These are phyloP conservation scores for Coniferiporia sulphurascens DNA, from an alignment of 1,284 basidiomycete genomes.

Conservation along the genomic window DNA sequence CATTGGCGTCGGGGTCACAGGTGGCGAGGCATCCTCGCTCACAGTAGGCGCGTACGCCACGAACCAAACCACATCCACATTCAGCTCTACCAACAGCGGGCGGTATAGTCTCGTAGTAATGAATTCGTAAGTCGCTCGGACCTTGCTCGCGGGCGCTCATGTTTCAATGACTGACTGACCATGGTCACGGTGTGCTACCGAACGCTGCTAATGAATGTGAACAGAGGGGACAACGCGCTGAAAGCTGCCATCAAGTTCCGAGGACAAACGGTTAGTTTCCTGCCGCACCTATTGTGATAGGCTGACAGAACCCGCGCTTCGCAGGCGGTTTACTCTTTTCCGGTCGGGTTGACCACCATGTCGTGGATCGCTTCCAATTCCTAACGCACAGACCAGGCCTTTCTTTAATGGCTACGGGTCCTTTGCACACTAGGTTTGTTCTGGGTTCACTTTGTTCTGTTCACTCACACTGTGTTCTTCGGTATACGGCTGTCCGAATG, in stretches of 20 bases:
- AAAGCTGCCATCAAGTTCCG: constrained; percentile 64
- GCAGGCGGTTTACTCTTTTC: constrained; percentile 60
- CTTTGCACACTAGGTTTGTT: not conserved
- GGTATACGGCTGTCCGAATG: too few relatives aligned
- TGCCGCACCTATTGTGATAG: not conserved
- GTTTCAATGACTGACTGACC: constrained; percentile 12
- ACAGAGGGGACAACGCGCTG: constrained; percentile 46
- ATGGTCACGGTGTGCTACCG: not conserved
- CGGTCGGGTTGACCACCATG: constrained; percentile 50
- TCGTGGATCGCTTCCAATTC: constrained; percentile 36
- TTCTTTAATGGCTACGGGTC: not conserved
- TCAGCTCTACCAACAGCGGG: constrained; percentile 47
- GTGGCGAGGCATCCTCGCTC: constrained; percentile 51
- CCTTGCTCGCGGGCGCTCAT: not conserved
- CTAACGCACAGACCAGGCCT: not conserved
- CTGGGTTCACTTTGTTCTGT: not conserved
- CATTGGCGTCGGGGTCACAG: constrained; percentile 56
- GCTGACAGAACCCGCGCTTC: not conserved
- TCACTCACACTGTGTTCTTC: not conserved
- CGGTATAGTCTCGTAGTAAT: constrained; percentile 67
- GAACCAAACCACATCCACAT: constrained; percentile 5
- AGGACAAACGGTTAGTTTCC: constrained; percentile 47
- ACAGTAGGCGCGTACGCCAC: constrained; percentile 64
- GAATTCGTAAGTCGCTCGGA: constrained; percentile 37
- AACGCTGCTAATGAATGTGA: constrained; percentile 28